Evolutionary conservation across 2,329 filamentous ascomycete species (phyloP).

Genomic region (Alternaria sp.): DNA sequence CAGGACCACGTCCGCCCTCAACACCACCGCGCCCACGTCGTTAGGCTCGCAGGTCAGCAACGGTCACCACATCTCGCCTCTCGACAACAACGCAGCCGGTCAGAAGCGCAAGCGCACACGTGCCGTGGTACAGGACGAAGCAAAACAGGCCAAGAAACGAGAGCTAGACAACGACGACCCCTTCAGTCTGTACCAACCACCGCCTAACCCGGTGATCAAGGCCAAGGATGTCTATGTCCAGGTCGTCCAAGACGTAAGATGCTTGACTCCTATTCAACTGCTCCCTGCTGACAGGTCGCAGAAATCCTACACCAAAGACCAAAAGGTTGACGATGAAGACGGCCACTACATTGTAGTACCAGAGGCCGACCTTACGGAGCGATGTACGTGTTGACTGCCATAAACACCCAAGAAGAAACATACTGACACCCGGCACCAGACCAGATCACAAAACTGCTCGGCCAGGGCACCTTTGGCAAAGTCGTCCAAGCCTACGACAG

Average conservation of each 20-base stretch:
- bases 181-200: constrained; percentile 82
- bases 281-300: constrained; percentile 39
- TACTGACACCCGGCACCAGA: constrained; percentile 63
- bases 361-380: constrained; percentile 82
- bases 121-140: constrained; percentile 82
- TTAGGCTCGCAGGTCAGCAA: constrained; percentile 72
- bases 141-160: constrained; percentile 69
- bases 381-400: constrained; percentile 71
- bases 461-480: constrained; percentile 97
- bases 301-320: constrained; percentile 60
- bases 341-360: constrained; percentile 95
- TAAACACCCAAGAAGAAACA: not conserved
- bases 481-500: constrained; percentile 92
- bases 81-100: constrained; percentile 72
- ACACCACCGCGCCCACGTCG: constrained; percentile 90
- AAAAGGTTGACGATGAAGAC: constrained; percentile 93
- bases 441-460: constrained; percentile 85
- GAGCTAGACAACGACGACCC: constrained; percentile 77
- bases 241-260: constrained; percentile 66
- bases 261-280: not conserved
- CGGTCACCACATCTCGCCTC: constrained; percentile 66
- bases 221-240: constrained; percentile 71
- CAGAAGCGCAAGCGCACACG: constrained; percentile 91
- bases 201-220: constrained; percentile 88
- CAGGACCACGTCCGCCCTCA: constrained; percentile 78